Conservation (phyloP, 257 asterid species). For the Cruciata laevipes region DNA sequence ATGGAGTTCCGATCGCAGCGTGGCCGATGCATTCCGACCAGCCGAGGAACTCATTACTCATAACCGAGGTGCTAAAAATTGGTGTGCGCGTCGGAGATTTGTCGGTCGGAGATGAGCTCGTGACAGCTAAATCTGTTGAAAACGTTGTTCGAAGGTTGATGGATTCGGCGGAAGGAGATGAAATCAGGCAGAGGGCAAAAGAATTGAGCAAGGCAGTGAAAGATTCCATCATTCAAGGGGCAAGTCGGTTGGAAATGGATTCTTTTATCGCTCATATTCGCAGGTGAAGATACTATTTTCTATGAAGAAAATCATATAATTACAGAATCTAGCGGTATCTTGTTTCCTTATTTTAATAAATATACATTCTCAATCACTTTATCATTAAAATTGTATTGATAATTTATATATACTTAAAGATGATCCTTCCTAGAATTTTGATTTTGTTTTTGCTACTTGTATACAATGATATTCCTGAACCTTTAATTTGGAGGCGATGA, state of each 20-base stretch:
- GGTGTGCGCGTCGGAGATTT: conserved; percentile 6
- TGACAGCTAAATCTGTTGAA: conserved; percentile 8
- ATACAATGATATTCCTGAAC: no score
- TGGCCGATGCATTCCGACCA: conserved; percentile 26
- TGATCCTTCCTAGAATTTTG: no score
- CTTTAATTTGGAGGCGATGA: no score
- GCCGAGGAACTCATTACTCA: conserved; percentile 9
- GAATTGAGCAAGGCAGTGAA: conserved; percentile 8
- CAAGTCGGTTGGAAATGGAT: conserved; percentile 9
- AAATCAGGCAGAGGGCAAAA: conserved; percentile 14
- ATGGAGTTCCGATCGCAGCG: conserved; percentile 22
- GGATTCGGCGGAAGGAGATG: conserved; percentile 22
- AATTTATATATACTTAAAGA: no score
- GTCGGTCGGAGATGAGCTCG: conserved; percentile 7
- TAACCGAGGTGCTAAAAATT: conserved; percentile 9
- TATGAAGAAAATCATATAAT: no score
- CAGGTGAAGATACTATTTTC: neutral
- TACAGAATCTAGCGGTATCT: no score
- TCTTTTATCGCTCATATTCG: conserved; percentile 9
- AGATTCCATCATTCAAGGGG: conserved; percentile 11
- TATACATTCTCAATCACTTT: no score
- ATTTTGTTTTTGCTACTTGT: no score
- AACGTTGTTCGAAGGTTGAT: conserved; percentile 13
- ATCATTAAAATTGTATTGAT: no score
- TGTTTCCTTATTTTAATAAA: no score